phyloP scores from a whole-genome alignment of 2,329 filamentous ascomycete species.

The Penicillium sp. region DNA sequence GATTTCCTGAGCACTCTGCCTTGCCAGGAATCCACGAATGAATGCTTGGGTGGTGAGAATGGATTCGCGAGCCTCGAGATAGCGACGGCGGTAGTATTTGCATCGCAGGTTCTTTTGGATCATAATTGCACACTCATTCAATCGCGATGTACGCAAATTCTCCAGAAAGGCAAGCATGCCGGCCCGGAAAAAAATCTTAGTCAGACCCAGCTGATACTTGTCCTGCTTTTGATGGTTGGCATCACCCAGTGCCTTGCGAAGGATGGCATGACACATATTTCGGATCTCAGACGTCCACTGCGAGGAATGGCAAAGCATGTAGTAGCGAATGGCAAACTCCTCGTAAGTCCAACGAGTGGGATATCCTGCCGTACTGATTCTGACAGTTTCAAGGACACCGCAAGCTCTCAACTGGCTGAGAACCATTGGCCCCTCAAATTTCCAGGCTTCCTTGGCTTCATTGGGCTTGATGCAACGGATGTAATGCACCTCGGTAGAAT shows the following conservation, averaged over 20 bases:
- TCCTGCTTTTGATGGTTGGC: slow-evolving; percentile 70
- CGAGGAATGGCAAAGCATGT: slow-evolving; percentile 88
- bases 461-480: slow-evolving; percentile 99
- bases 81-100: slow-evolving; percentile 90
- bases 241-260: slow-evolving; percentile 80
- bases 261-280: slow-evolving; percentile 87
- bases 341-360: slow-evolving; percentile 98
- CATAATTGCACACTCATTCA: slow-evolving; percentile 93
- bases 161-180: slow-evolving; percentile 98
- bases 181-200: slow-evolving; percentile 98
- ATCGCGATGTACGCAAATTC: slow-evolving; percentile 80
- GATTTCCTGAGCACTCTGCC: slow-evolving; percentile 72
- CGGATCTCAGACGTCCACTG: slow-evolving; percentile 93
- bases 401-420: slow-evolving; percentile 94
- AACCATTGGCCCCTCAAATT: slow-evolving; percentile 98
- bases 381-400: slow-evolving; percentile 96
- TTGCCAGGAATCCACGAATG: slow-evolving; percentile 70
- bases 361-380: slow-evolving; percentile 95
- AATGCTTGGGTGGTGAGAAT: slow-evolving; percentile 76
- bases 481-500: slow-evolving; percentile 96
- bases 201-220: slow-evolving; percentile 95
- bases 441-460: slow-evolving; percentile 93
- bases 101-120: slow-evolving; percentile 97
- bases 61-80: slow-evolving; percentile 77
- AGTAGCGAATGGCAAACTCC: slow-evolving; percentile 94